Evolutionary conservation across 164 flowering plant species (phyloP), one percentile per base, ranked within the genome.

Genomic region (Vitis amurensis): DNA sequence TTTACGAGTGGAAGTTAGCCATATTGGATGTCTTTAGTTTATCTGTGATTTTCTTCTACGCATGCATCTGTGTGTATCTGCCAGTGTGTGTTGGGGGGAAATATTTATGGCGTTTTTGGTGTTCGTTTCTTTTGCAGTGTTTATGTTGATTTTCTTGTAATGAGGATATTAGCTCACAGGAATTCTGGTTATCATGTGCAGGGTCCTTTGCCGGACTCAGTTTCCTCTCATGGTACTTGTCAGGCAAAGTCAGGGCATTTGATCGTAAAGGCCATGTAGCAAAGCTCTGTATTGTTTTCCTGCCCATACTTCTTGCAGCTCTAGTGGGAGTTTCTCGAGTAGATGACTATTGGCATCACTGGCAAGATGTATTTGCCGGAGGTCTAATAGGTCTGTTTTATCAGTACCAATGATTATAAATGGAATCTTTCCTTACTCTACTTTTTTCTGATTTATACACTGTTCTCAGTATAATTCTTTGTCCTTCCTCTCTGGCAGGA

Each of bases 271-370:
- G 95, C 47, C 95, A 90, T 70, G 84, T 88, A 16, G 87, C 92
- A 53, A 90, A 90, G 73, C 87, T 90, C 4, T 90, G 92, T 71
- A 55, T 88, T 53, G 74, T 88, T 55, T 78, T 90, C 51, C 74
- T 84, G 31, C 95, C 95, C 3, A 57, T 90, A 29, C 90, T 90
- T 49, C 69, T 73, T 55, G 92, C 92, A 57, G 83, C 90, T 58
- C 80, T 88, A 13, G 85, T 90, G 11, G 95, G 72, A 16, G 72
- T 90, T 70, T 90, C 95, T 73, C 87, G 95, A 58, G 92, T 90
- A 16, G 92, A 90, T 74, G 92, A 90, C 76, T 90, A 90, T 70
- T 84, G 92, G 92, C 95, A 90, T 78, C 89, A 87, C 37, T 87
- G 91, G 91, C 86, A 82, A 73, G 89, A 85, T 74, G 91, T 87